Conservation (phyloP, 1,284 basidiomycete species). For the Anthracocystis setariae region DNA sequence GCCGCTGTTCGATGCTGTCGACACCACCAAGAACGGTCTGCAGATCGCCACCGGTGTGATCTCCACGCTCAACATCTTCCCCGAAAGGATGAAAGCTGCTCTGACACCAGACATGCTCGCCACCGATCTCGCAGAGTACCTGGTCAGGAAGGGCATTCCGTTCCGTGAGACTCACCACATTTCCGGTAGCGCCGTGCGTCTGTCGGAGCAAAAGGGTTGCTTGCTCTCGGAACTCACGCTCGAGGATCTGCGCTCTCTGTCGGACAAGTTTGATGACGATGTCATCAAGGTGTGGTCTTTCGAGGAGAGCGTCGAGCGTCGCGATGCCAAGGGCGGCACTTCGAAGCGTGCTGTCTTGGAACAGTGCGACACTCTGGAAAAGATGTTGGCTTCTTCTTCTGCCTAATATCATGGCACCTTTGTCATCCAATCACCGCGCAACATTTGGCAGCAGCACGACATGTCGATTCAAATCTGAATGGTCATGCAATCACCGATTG, state of each 20-base stretch:
- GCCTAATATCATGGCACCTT: constrained; percentile 7
- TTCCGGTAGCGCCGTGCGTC: constrained; percentile 91
- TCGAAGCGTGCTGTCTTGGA: constrained; percentile 84
- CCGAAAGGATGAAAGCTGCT: constrained; percentile 86
- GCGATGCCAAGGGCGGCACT: constrained; percentile 90
- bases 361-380: constrained; percentile 71
- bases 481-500: no score
- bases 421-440: not conserved
- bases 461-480: no score
- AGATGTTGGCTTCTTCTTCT: constrained; percentile 27
- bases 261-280: constrained; percentile 83
- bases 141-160: constrained; percentile 92
- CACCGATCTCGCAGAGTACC: constrained; percentile 96
- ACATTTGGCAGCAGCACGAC: not conserved
- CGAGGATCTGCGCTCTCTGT: constrained; percentile 80
- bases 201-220: constrained; percentile 84
- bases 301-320: constrained; percentile 82
- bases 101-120: constrained; percentile 96
- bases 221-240: constrained; percentile 83
- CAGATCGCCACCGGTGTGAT: constrained; percentile 94
- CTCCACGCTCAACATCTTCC: constrained; percentile 83
- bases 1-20: constrained; percentile 91
- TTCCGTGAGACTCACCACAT: constrained; percentile 99
- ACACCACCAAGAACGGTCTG: constrained; percentile 87
- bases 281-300: constrained; percentile 70